These are phyloP conservation scores for Talaromyces sp. DNA, from an alignment of 2,329 filamentous ascomycete species.

Conservation along the genomic window DNA sequence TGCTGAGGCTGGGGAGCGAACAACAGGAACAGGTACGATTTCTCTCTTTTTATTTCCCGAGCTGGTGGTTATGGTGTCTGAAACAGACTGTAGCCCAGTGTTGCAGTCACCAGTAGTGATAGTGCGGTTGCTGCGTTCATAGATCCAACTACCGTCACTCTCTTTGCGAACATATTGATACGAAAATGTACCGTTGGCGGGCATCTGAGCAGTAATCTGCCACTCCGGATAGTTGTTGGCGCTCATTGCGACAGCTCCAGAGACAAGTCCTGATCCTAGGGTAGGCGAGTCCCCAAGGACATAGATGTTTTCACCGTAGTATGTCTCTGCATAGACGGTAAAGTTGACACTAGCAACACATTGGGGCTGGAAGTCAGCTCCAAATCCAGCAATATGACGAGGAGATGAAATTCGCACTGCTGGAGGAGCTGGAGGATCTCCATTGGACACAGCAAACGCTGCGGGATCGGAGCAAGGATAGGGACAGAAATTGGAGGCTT, in stretches of 20 bases:
- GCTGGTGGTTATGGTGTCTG: slow-evolving; percentile 10
- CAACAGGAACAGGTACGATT: not conserved
- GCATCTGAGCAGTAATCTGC: slow-evolving; percentile 14
- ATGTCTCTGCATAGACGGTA: slow-evolving; percentile 9
- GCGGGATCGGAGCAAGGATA: slow-evolving; percentile 53
- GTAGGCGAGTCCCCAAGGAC: slow-evolving; percentile 11
- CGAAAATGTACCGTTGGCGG: slow-evolving; percentile 13
- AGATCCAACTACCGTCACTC: slow-evolving; percentile 14
- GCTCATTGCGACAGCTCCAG: slow-evolving; percentile 4
- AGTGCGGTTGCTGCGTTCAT: slow-evolving; percentile 12
- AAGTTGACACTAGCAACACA: slow-evolving; percentile 11
- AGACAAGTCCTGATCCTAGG: slow-evolving; percentile 3
- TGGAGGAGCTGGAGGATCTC: slow-evolving; percentile 55
- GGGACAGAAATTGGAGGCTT: slow-evolving; percentile 50
- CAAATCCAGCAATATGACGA: slow-evolving; percentile 63
- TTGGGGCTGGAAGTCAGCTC: slow-evolving; percentile 60
- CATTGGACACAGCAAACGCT: slow-evolving; percentile 44
- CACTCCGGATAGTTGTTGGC: slow-evolving; percentile 14
- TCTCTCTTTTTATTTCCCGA: slow-evolving; percentile 10
- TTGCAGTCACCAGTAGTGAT: slow-evolving; percentile 14
- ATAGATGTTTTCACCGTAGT: slow-evolving; percentile 11
- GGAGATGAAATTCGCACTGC: slow-evolving; percentile 61
- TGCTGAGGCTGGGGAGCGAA: slow-evolving; percentile 1
- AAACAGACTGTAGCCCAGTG: slow-evolving; percentile 10
- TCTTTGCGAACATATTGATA: slow-evolving; percentile 16